These are phyloP conservation scores for Diaporthe ilicicola DNA, from an alignment of 2,329 filamentous ascomycete genomes.

Conservation along the genomic window DNA sequence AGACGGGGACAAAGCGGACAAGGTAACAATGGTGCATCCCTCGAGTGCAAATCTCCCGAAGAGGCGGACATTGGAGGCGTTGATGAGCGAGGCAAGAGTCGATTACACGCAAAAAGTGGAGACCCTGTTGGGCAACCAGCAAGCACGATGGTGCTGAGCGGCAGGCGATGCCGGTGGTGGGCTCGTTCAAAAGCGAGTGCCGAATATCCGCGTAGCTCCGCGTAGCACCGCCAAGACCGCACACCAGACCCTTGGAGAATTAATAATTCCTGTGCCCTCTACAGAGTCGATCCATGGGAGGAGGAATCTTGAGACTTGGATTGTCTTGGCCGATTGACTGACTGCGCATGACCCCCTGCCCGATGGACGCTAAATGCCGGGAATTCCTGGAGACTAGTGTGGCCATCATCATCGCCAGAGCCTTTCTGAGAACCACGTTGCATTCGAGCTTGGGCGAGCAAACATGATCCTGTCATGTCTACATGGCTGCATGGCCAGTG, in stretches of 20 bases:
- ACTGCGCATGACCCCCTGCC: neutral
- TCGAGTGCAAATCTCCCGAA: slow-evolving; percentile 1
- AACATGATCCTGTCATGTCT: neutral
- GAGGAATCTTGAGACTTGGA: neutral
- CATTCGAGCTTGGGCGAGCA: neutral
- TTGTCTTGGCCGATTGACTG: slow-evolving; percentile 1
- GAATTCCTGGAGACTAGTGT: too few relatives aligned
- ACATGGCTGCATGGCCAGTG: neutral
- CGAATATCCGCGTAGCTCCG: slow-evolving; percentile 9
- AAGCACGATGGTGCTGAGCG: neutral
- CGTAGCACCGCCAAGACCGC: neutral
- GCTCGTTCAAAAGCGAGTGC: slow-evolving; percentile 2
- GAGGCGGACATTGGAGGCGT: neutral
- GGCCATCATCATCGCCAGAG: slow-evolving; percentile 13
- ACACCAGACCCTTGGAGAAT: neutral
- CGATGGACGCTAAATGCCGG: slow-evolving; percentile 11
- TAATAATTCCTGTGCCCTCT: neutral
- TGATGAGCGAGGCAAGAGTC: slow-evolving; percentile 9
- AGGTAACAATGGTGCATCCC: neutral
- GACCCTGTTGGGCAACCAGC: neutral
- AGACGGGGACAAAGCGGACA: neutral
- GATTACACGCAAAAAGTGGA: slow-evolving; percentile 20
- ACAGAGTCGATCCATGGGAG: neutral
- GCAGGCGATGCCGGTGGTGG: slow-evolving; percentile 17
- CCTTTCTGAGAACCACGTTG: neutral